Evolutionary conservation across 1,284 basidiomycete genomes (phyloP), one percentile per base, ranked within the genome.

Genomic region (Anthracocystis walkeri): DNA sequence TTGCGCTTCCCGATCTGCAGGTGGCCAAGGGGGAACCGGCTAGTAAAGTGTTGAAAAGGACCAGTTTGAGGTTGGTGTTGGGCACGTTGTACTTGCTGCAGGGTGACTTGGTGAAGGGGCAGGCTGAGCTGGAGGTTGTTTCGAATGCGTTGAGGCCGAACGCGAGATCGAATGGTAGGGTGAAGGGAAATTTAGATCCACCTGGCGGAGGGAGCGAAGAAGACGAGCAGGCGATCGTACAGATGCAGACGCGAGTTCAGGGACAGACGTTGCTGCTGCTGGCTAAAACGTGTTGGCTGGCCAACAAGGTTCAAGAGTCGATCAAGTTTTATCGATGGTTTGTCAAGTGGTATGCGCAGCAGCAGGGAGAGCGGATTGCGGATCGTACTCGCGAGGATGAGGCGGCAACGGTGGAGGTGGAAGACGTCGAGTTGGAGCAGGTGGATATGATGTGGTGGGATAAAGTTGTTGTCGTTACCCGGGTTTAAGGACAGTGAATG

Each of bases 371-470:
- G 16, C 18, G 55, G 1, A 50, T 41, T 31, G 58, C 54, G 20
- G 29, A 62, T 0, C 16, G 21, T 10, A 21, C 7, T 8, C 25
- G 4, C 10, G 33, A 45, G 31, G 44, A 23, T 1, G 44, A 25
- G 12, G 31, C 45, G 8, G 44, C 6, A 11, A 18, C 1, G 8
- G 58, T 44, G 16, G 21, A 14, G 35, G 25, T 38, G 35, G 23
- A 31, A 21, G 6, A 5, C 11, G 16, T 40, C 29, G 59, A 65
- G n/a, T 10, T 71, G 11, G 48, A 55, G 2, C 51, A 66, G n/a
- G 7, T 65, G 20, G 63, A 75, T 21, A 50, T 69, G 42, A 44
- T n/a, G 3, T 75, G 72, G 72, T 75, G 72, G 72, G 63, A 75
- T 25, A 55, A 49, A 27, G 14, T 74, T 27, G 45, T 65, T 14